Conservation (phyloP, 306 rosid genomes). For the Sindora glabra region DNA sequence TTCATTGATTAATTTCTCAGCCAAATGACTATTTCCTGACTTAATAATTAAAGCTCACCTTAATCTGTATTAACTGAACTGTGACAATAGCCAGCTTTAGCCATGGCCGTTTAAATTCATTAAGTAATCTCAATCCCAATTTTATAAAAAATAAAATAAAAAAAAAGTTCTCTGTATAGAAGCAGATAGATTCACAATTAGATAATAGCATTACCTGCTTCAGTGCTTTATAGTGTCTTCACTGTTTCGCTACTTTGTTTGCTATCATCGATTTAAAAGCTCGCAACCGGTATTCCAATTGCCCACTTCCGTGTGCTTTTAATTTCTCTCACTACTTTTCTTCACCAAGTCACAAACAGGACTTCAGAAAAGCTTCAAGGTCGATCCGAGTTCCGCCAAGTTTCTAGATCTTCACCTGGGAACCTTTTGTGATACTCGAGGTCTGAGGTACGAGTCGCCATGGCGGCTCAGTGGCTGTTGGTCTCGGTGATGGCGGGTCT, state of each 20-base stretch:
- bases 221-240: neutral
- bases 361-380: neutral
- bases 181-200: neutral
- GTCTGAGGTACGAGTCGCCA: constrained; percentile 3
- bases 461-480: constrained; percentile 31
- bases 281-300: neutral
- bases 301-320: neutral
- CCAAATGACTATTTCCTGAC: no score
- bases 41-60: no score
- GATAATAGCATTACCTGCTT: neutral
- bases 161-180: neutral
- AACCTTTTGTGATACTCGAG: neutral
- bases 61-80: no score
- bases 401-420: constrained; percentile 30
- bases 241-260: neutral
- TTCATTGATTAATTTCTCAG: neutral
- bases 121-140: no score
- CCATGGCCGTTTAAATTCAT: no score
- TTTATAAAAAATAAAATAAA: no score
- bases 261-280: neutral
- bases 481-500: constrained; percentile 3
- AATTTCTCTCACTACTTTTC: neutral
- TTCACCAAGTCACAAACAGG: neutral
- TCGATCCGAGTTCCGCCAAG: neutral
- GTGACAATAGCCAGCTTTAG: no score